Base-by-base conservation (phyloP, 106 monocot genomes). In the Amphibolis antarctica region DNA sequence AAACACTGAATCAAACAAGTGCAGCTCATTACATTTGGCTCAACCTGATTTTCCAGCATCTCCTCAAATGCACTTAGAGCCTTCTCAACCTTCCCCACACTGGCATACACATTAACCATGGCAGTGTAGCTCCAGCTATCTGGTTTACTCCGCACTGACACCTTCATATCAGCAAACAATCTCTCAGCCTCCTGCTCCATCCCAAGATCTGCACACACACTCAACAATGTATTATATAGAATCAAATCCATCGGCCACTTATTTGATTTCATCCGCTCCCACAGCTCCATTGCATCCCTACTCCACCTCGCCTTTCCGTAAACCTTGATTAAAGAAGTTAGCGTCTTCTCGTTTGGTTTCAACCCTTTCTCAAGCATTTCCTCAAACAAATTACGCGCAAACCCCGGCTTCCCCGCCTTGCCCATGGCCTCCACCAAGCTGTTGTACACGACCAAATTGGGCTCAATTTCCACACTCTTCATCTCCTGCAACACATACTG, bases 81-180 rank as follows among this genome's bases (percentile, higher is more conserved):
- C n/a, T 67, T 70, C 3, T 91, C 85, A 0, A 64, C 59, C 60
- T 85, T 88, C 13, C 88, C 88, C 0, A 50, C 73, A 64, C 82
- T 80, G 15, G 80, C 74, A 22, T 99, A 91, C 28, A 92, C 72
- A 18, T 88, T 88, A 46, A 99, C 80, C 91, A 99, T 88, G 14
- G 90, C 82, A 11, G 87, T 81, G 67, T 98, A 99, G 50, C 82
- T 99, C 78, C 79, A 91, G 44, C 65, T 83, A 52, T 99, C 98
- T 0, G 98, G 98, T 24, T 53, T 59, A 17, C 7, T 51, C 0
- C 45, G 17, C 9, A 62, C 71, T 6, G 75, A 43, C 55, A 5
- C 12, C 77, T 81, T 85, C 98, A 99, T 92, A 19, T 99, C 91
- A 4, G 55, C 81, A 52, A 99, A 99, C 62, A 99, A 71, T 74